Percentiles rank a stretch among this genome's conserved stretches.
Evolutionary conservation across 192 early-diverging fungal genomes (phyloP).

Genomic region (Gigaspora rosea): DNA sequence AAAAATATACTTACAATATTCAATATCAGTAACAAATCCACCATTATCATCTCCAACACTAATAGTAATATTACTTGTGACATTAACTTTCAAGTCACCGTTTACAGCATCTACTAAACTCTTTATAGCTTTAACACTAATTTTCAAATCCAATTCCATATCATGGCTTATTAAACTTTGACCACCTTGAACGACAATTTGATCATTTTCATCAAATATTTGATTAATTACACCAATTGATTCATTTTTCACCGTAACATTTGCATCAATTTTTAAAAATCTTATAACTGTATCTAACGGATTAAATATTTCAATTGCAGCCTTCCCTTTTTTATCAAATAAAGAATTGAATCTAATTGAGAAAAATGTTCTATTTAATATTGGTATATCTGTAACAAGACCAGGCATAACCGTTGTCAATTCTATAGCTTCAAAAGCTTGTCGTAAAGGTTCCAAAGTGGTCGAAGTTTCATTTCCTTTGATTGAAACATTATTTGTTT

Average conservation of each 20-base stretch:
- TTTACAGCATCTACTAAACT: too few species aligned
- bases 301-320: conserved; percentile 29
- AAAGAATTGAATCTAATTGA: conserved; percentile 12
- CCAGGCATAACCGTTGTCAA: conserved; percentile 44
- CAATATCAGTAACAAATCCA: too few species aligned
- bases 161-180: neutral
- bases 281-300: conserved; percentile 27
- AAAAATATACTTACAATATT: too few species aligned
- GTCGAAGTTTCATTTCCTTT: conserved; percentile 45
- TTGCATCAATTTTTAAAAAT: conserved; percentile 21
- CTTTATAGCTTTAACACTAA: too few species aligned
- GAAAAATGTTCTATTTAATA: conserved; percentile 25
- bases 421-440: conserved; percentile 46
- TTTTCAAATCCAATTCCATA: conserved; percentile 2
- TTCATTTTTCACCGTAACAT: neutral
- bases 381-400: conserved; percentile 43
- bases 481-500: conserved; percentile 42
- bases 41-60: too few species aligned
- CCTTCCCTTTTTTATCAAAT: conserved; percentile 21
- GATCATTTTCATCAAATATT: neutral
- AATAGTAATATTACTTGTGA: too few species aligned
- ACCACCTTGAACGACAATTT: neutral
- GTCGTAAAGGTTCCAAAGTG: conserved; percentile 42
- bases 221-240: conserved; percentile 22
- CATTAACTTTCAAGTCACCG: too few species aligned